A percentile compares a stretch with the other conserved stretches of the same genome.
These are phyloP conservation scores for Elsinoe australis DNA, from an alignment of 2,329 filamentous ascomycete genomes.

Conservation along the genomic window DNA sequence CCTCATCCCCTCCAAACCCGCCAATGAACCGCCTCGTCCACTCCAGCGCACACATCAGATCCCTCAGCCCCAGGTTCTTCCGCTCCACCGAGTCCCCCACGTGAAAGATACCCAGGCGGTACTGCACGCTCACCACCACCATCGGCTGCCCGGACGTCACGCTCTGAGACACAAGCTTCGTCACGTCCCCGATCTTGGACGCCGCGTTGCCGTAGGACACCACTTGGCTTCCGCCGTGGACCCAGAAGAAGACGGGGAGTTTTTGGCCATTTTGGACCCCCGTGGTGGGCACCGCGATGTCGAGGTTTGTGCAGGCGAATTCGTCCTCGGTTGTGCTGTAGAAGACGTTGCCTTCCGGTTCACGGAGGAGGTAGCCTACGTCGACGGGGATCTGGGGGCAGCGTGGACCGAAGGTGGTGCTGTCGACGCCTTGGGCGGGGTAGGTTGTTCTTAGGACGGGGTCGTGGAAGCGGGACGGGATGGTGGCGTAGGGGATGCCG, in stretches of 20 bases:
- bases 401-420: constrained; percentile 25
- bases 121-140: constrained; percentile 39
- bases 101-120: constrained; percentile 40
- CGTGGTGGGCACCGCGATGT: constrained; percentile 31
- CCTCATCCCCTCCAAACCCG: constrained; percentile 31
- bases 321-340: constrained; percentile 36
- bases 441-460: constrained; percentile 15
- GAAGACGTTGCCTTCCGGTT: constrained; percentile 29
- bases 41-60: constrained; percentile 29
- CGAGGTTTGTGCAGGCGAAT: constrained; percentile 39
- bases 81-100: constrained; percentile 37
- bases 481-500: constrained; percentile 21
- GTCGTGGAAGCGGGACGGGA: constrained; percentile 19
- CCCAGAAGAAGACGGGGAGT: constrained; percentile 41
- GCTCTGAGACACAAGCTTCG: constrained; percentile 27
- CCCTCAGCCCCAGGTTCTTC: constrained; percentile 24
- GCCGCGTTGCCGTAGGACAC: constrained; percentile 39
- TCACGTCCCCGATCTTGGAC: constrained; percentile 33
- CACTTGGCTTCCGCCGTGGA: constrained; percentile 42
- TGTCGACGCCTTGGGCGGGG: background rate
- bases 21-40: constrained; percentile 32
- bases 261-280: background rate
- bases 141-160: constrained; percentile 31
- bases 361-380: constrained; percentile 38
- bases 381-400: constrained; percentile 39